These are phyloP conservation scores for Pseudotsuga menziesii DNA, from an alignment of 75 land plant species.

Conservation along the genomic window DNA sequence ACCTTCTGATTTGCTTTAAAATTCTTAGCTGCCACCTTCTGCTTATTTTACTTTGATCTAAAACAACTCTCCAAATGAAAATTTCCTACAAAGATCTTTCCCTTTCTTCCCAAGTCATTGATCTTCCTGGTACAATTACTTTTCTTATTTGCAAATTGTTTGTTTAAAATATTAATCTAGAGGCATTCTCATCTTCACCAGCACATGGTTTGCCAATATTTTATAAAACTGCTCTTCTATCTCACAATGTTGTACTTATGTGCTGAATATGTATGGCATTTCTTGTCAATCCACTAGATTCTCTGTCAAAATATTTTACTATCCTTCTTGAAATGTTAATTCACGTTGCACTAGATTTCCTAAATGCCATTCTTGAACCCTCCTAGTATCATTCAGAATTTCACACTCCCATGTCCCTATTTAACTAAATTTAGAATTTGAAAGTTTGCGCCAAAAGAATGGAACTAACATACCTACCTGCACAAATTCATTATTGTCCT, in stretches of 20 bases:
- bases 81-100: too few relatives aligned
- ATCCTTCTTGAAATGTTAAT: background rate
- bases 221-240: background rate
- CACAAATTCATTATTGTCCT: background rate
- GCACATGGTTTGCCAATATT: slow-evolving; percentile 2
- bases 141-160: background rate
- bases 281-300: background rate
- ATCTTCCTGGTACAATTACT: background rate
- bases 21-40: too few relatives aligned
- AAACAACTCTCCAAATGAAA: too few relatives aligned
- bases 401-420: background rate
- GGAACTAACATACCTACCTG: background rate
- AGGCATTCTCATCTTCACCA: background rate
- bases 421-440: background rate
- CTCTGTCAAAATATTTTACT: background rate
- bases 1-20: too few relatives aligned
- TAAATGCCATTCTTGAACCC: background rate
- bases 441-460: background rate
- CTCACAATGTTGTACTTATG: background rate
- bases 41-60: too few relatives aligned
- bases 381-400: background rate
- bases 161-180: background rate
- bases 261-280: background rate
- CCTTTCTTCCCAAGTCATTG: background rate
- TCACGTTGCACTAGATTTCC: background rate